Evolutionary conservation across 352 stramenopile genomes (phyloP).

Genomic region (Globisporangium parvum): DNA sequence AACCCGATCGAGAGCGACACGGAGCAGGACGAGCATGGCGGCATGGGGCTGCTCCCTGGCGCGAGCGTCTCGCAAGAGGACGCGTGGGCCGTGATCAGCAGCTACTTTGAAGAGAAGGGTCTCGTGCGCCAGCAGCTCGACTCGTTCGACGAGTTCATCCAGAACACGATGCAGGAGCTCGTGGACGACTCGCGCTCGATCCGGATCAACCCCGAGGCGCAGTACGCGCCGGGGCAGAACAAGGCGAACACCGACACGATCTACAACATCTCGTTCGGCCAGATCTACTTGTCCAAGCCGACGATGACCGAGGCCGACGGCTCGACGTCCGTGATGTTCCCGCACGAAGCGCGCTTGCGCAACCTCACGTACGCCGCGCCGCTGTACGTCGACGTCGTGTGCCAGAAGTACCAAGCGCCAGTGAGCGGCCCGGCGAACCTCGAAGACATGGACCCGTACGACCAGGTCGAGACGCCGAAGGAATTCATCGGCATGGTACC

Average conservation of each 20-base stretch:
- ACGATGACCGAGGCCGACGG: slow-evolving; percentile 97
- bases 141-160: slow-evolving; percentile 99
- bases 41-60: slow-evolving; percentile 43
- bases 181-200: slow-evolving; percentile 97
- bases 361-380: slow-evolving; percentile 99
- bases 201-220: slow-evolving; percentile 93
- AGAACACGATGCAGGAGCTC: slow-evolving; percentile 99
- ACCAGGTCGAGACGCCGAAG: slow-evolving; percentile 82
- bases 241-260: slow-evolving; percentile 89
- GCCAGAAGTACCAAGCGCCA: slow-evolving; percentile 86
- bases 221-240: slow-evolving; percentile 94
- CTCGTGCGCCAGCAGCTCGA: slow-evolving; percentile 99
- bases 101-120: slow-evolving; percentile 99
- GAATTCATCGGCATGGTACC: slow-evolving; percentile 98
- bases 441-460: slow-evolving; percentile 85
- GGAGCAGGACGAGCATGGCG: slow-evolving; percentile 34
- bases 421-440: slow-evolving; percentile 57
- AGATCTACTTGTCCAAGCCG: slow-evolving; percentile 98
- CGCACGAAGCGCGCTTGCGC: slow-evolving; percentile 96
- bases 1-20: slow-evolving; percentile 55
- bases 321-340: slow-evolving; percentile 98
- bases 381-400: slow-evolving; percentile 98
- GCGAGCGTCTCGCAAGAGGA: slow-evolving; percentile 97
- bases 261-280: slow-evolving; percentile 96
- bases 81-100: slow-evolving; percentile 98